Evolutionary conservation across 306 rosid genomes (phyloP), one percentile per base, ranked within the genome.

Genomic region (Argentina anserina): DNA sequence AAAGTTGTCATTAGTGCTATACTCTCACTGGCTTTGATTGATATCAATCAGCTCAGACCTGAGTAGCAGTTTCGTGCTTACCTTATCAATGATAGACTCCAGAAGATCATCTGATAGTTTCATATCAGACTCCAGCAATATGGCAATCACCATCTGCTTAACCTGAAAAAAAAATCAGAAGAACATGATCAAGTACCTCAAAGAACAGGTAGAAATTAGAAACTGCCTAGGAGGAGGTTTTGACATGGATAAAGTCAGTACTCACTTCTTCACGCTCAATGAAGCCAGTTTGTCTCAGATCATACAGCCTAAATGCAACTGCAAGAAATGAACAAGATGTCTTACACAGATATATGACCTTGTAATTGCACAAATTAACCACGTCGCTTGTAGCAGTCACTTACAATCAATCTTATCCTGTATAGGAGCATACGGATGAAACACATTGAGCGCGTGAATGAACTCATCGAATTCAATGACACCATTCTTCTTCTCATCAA

Each of bases 281-380:
- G 71, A 75, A 93, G 69, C 97, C 98, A 1, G 93, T 89, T 84
- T 86, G 88, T 58, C 93, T 82, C 61, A 87, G 83, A 79, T 90
- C 98, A 75, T 90, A 90, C 47, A 93, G 82, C 89, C 88, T 86
- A 78, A 93, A 93, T 65, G 89, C 86, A 86, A 88, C 98, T 93
- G 74, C 84, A 79, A 80, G 46, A 74, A 37, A 74, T 72, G 67
- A 79, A 69, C 7, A 47, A 14, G 14, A 61, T 42, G 78, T 31
- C 36, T 0, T 43, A 43, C 49, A 58, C 53, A 28, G 40, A 55
- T 60, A 40, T 37, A 72, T 73, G 70, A 67, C 9, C 9, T 73
- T 71, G 42, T 78, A 60, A 34, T 75, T 55, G 25, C 23, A 74
- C 56, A 65, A 14, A 28, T 39, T 39, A 14, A 59, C 14, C 0